Base-by-base conservation (phyloP, 768 basidiomycete genomes). In the Dentipellis fragilis region DNA sequence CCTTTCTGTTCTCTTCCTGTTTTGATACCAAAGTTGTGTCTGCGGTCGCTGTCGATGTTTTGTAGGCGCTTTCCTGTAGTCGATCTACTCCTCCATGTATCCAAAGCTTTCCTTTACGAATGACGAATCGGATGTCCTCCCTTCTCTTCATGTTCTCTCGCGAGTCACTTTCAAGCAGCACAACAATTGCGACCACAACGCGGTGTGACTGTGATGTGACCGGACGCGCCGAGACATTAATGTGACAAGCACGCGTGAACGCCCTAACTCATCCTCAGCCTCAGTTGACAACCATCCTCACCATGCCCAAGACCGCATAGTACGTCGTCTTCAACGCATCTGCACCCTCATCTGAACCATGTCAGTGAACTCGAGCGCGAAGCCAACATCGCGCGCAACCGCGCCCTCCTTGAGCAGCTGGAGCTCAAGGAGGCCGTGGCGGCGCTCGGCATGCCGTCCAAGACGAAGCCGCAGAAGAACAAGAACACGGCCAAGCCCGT, bases 301-400 rank as follows among this genome's bases (percentile, higher is more conserved):
- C 37, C 6, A 60, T 60, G 58, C 54, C 56, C 45, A 62, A 62
- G 53, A 60, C 61, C 8, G 49, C 59, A 54, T 62, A 62, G 61
- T 62, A 54, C 40, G 29, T 29, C 29, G 59, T 21, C 22, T 50
- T 14, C 52, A 23, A 3, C 29, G 14, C 17, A 46, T n/a, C 10
- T n/a, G 17, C n/a, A 16, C 11, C 34, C 21, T 0, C 17, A 4
- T 3, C 12, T 11, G 2, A 38, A 11, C 42, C 38, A 60, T 22
- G 11, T 42, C 54, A 81, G 80, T 45, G 89, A 90, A 69, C 71
- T 77, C 19, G 85, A 89, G 61, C 83, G 89, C 17, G 83, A 87
- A 65, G 84, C 81, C 9, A 92, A 89, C 63, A 89, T 92, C 47
- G 88, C 86, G 11, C 79, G 86, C 51, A 93, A 93, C 65, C 83